These are phyloP conservation scores for Lentithecium fluviatile DNA, from an alignment of 495 filamentous ascomycete species.

Conservation along the genomic window DNA sequence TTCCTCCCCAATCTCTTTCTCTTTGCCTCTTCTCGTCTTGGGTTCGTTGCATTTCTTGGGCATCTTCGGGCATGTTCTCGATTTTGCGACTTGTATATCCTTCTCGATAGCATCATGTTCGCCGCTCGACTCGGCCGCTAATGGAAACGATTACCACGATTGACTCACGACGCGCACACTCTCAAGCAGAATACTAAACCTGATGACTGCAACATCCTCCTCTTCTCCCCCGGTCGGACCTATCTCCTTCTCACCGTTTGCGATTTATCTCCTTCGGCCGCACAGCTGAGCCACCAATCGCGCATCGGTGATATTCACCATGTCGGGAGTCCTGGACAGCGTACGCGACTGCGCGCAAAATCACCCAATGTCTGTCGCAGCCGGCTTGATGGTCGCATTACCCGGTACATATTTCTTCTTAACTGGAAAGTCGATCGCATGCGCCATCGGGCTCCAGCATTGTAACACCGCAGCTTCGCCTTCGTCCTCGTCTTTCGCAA, in stretches of 20 bases:
- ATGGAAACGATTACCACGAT: slow-evolving; percentile 21
- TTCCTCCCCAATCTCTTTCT: neutral
- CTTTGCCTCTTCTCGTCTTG: neutral
- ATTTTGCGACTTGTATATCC: neutral
- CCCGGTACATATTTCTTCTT: slow-evolving; percentile 23
- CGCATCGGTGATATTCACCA: neutral
- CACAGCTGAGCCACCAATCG: neutral
- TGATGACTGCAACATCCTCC: no score
- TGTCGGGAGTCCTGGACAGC: slow-evolving; percentile 10
- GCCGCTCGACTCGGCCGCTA: slow-evolving; percentile 10
- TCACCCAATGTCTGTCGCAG: slow-evolving; percentile 19
- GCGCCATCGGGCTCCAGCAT: slow-evolving; percentile 5
- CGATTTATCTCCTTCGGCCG: neutral
- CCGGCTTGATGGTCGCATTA: slow-evolving; percentile 17
- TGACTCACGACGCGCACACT: neutral
- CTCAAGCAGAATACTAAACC: no score
- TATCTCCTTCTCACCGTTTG: no score
- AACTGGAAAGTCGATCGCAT: slow-evolving; percentile 11
- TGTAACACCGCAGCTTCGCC: slow-evolving; percentile 4
- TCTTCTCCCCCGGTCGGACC: no score
- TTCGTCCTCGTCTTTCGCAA: neutral
- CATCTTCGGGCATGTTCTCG: slow-evolving; percentile 10
- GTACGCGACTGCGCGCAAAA: slow-evolving; percentile 23
- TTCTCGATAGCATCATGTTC: slow-evolving; percentile 6
- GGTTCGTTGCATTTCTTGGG: neutral